A percentile compares a stretch with the other conserved stretches of the same genome.
Conservation (phyloP, 2,329 filamentous ascomycete species). For the Rutstroemia sydowiana region DNA sequence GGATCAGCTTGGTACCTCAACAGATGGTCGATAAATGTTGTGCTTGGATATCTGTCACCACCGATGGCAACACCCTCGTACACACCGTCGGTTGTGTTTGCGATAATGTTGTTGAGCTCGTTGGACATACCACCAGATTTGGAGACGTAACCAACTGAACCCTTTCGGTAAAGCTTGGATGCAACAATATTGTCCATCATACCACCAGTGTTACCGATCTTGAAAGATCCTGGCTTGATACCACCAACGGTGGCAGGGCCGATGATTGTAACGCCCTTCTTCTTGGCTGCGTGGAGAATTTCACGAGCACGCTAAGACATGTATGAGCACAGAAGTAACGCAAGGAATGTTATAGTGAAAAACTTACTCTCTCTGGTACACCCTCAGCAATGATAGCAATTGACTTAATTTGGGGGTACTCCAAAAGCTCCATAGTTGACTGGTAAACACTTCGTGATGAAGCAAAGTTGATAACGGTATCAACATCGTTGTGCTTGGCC, state of each 20-base stretch:
- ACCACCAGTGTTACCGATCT: slow-evolving; percentile 99
- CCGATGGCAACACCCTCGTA: slow-evolving; percentile 99
- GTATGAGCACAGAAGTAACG: slow-evolving; percentile 24
- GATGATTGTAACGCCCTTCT: slow-evolving; percentile 99
- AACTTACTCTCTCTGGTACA: slow-evolving; percentile 89
- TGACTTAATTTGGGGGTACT: slow-evolving; percentile 92
- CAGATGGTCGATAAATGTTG: slow-evolving; percentile 98
- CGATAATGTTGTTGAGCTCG: slow-evolving; percentile 99
- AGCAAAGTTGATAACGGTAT: slow-evolving; percentile 98
- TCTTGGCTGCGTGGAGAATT: slow-evolving; percentile 91
- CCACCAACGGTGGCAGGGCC: slow-evolving; percentile 97
- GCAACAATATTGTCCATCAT: slow-evolving; percentile 99
- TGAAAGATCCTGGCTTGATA: slow-evolving; percentile 98
- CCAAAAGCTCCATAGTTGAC: slow-evolving; percentile 98
- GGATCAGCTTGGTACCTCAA: slow-evolving; percentile 94
- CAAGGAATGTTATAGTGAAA: neutral
- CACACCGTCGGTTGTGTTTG: slow-evolving; percentile 93
- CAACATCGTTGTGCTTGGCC: slow-evolving; percentile 92
- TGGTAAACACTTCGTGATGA: slow-evolving; percentile 97
- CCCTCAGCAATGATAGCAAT: slow-evolving; percentile 99
- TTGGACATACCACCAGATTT: slow-evolving; percentile 99
- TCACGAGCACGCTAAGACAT: slow-evolving; percentile 76
- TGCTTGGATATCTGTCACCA: slow-evolving; percentile 97
- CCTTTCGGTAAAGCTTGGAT: slow-evolving; percentile 99
- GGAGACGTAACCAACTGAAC: slow-evolving; percentile 97